Percentiles rank a stretch among this genome's conserved stretches.
phyloP scores from a whole-genome alignment of 169 alveolate genomes.

The Theileria equi region DNA sequence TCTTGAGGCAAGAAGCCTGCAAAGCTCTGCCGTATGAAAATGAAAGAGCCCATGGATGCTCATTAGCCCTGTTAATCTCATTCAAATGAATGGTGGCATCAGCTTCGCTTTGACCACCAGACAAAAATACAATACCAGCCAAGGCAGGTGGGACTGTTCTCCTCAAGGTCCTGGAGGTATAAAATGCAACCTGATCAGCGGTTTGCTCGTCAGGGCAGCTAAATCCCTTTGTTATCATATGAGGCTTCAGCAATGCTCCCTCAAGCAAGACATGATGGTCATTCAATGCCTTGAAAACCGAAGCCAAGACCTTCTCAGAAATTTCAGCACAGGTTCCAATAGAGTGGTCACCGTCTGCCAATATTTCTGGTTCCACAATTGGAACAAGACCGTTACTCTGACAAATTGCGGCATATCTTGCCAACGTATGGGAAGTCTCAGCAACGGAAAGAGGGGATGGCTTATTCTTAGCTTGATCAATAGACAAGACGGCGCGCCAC shows the following conservation, averaged over 20 bases:
- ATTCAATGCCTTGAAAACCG: slow-evolving; percentile 90
- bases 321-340: slow-evolving; percentile 93
- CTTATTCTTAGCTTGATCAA: slow-evolving; percentile 84
- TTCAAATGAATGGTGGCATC: slow-evolving; percentile 94
- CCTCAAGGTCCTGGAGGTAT: slow-evolving; percentile 89
- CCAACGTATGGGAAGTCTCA: slow-evolving; percentile 96
- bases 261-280: slow-evolving; percentile 93
- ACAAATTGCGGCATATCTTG: slow-evolving; percentile 98
- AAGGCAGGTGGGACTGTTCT: slow-evolving; percentile 96
- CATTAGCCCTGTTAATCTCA: slow-evolving; percentile 90
- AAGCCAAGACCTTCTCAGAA: slow-evolving; percentile 92
- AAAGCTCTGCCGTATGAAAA: slow-evolving; percentile 99
- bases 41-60: slow-evolving; percentile 92
- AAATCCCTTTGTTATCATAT: slow-evolving; percentile 98
- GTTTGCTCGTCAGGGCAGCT: slow-evolving; percentile 85
- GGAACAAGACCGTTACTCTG: slow-evolving; percentile 98
- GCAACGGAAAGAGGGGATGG: slow-evolving; percentile 91
- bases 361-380: slow-evolving; percentile 98
- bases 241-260: slow-evolving; percentile 97
- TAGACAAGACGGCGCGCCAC: slow-evolving; percentile 98
- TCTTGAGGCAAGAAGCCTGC: slow-evolving; percentile 91
- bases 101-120: slow-evolving; percentile 99
- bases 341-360: slow-evolving; percentile 95
- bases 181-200: slow-evolving; percentile 91
- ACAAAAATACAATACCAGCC: slow-evolving; percentile 95